phyloP scores from a whole-genome alignment of 208 protist species.

The Leishmania braziliensis region DNA sequence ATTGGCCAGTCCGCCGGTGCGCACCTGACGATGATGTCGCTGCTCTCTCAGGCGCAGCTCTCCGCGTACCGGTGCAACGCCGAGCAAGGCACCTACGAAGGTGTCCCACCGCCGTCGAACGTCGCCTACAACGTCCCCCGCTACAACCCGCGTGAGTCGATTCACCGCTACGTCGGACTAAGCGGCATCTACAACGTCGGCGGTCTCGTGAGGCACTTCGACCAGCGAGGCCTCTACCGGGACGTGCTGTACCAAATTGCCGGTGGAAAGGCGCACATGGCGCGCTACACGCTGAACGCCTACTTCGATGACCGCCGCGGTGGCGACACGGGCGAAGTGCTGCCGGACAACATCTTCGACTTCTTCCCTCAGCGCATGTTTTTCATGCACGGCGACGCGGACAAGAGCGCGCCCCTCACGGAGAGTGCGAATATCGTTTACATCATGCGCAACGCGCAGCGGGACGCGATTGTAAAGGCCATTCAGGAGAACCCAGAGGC shows the following conservation, averaged over 20 bases:
- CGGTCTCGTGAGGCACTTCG: slow-evolving; percentile 58
- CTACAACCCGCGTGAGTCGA: slow-evolving; percentile 84
- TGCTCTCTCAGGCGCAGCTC: slow-evolving; percentile 84
- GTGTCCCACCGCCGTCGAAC: slow-evolving; percentile 42
- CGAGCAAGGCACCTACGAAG: slow-evolving; percentile 30
- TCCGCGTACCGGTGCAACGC: slow-evolving; percentile 49
- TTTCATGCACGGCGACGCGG: slow-evolving; percentile 84
- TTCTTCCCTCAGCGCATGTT: slow-evolving; percentile 77
- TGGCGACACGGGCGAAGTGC: slow-evolving; percentile 58
- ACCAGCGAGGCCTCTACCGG: slow-evolving; percentile 61
- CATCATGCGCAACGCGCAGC: slow-evolving; percentile 66
- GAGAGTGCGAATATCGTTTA: slow-evolving; percentile 82
- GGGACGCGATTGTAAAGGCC: slow-evolving; percentile 38
- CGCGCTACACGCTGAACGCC: slow-evolving; percentile 49
- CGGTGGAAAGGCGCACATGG: slow-evolving; percentile 45
- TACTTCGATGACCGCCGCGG: slow-evolving; percentile 74
- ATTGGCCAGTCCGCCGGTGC: slow-evolving; percentile 84
- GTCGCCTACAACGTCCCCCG: slow-evolving; percentile 82
- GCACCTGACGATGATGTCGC: slow-evolving; percentile 87
- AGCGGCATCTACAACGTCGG: slow-evolving; percentile 85
- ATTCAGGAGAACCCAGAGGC: slow-evolving; percentile 26
- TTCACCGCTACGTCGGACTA: slow-evolving; percentile 81
- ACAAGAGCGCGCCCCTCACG: slow-evolving; percentile 72
- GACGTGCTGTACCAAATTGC: slow-evolving; percentile 66
- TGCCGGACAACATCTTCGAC: slow-evolving; percentile 87